Conservation (phyloP, 2,329 filamentous ascomycete species). For the Aspergillus spinulosporus region DNA sequence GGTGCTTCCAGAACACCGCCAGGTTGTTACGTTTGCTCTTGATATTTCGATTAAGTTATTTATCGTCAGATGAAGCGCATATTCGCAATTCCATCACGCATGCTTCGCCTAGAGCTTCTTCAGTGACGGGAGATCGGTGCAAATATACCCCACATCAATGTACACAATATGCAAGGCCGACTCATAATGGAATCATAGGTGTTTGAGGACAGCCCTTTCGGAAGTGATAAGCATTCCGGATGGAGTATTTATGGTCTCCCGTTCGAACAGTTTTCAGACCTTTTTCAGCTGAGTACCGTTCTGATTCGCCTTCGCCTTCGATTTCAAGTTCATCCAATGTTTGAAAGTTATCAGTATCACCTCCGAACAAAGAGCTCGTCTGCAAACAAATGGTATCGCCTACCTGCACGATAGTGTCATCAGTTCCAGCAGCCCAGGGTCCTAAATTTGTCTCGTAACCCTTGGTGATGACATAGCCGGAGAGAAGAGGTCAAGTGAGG, state of each 20-base stretch:
- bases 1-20: not conserved
- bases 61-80: not conserved
- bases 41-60: not conserved
- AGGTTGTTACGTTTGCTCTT: not conserved
- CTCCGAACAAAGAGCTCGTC: not conserved
- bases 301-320: not conserved
- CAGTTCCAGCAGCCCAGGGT: not conserved
- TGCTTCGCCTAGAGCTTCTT: not conserved
- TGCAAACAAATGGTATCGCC: not conserved
- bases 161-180: not conserved
- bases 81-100: not conserved
- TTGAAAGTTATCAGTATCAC: not conserved
- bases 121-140: not conserved
- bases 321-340: too few species aligned
- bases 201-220: not conserved
- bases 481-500: slow-evolving; percentile 11
- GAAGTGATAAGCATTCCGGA: not conserved
- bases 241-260: not conserved
- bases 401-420: slow-evolving; percentile 1
- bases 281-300: not conserved
- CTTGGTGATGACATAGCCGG: slow-evolving; percentile 8
- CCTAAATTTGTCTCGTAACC: not conserved
- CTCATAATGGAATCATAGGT: slow-evolving; percentile 3
- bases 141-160: not conserved
- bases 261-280: not conserved